A percentile compares a stretch with the other conserved stretches of the same genome.
Evolutionary conservation across 2,329 filamentous ascomycete genomes (phyloP).

Genomic region (Fusarium nurragi): DNA sequence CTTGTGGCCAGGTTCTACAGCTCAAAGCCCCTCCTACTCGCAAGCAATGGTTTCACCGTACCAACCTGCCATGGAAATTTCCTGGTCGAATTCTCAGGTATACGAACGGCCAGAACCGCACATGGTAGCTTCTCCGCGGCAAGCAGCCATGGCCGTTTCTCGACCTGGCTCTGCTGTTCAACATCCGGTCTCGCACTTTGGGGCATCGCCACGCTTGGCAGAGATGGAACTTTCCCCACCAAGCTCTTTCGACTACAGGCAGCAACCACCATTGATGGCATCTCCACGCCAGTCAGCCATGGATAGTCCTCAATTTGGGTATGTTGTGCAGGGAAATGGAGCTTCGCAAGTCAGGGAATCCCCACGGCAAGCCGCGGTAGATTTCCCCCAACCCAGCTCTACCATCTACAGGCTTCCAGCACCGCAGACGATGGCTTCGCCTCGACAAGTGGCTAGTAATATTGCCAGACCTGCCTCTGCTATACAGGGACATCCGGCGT

Average conservation of each 20-base stretch:
- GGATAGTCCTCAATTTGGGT: neutral
- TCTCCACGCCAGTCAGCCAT: neutral
- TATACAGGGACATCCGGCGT: neutral
- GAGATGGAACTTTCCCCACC: neutral
- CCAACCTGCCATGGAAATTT: neutral
- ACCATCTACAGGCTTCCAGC: neutral
- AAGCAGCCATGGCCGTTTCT: neutral
- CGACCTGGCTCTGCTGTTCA: neutral
- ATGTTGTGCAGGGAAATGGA: neutral
- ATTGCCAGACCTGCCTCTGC: neutral
- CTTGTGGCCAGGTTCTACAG: neutral
- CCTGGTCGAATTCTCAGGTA: neutral
- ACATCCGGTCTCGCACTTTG: neutral
- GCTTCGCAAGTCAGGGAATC: neutral
- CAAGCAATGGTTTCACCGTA: neutral
- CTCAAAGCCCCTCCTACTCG: neutral
- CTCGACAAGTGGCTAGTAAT: neutral
- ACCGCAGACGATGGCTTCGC: neutral
- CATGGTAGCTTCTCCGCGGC: neutral
- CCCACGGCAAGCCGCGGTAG: neutral
- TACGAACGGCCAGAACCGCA: neutral
- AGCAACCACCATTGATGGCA: neutral
- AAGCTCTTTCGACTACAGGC: neutral
- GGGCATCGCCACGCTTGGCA: neutral
- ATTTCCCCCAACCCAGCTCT: neutral